These are phyloP conservation scores for Achlya hypogyna DNA, from an alignment of 352 stramenopile species.

Conservation along the genomic window DNA sequence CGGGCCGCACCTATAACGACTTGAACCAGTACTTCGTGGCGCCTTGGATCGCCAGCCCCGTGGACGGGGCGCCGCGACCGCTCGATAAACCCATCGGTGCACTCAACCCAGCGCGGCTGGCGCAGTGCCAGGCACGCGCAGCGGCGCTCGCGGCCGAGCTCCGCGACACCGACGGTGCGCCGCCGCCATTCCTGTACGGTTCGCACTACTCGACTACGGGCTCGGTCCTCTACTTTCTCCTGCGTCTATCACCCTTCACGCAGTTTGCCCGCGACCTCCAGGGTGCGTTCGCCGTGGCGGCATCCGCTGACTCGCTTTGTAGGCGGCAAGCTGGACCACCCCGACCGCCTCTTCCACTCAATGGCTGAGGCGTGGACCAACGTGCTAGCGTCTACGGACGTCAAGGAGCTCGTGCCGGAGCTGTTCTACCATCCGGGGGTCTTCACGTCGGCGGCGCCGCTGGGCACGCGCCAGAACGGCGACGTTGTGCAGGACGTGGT, in stretches of 20 bases:
- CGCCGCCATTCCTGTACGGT: constrained; percentile 79
- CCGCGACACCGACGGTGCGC: neutral
- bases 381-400: constrained; percentile 95
- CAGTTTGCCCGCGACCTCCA: constrained; percentile 94
- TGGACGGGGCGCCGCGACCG: constrained; percentile 81
- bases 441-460: constrained; percentile 84
- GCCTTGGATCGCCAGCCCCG: constrained; percentile 85
- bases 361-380: constrained; percentile 95
- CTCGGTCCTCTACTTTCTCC: constrained; percentile 97
- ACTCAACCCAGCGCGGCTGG: constrained; percentile 88
- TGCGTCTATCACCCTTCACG: constrained; percentile 97
- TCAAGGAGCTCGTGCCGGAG: constrained; percentile 99
- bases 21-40: constrained; percentile 96
- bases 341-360: constrained; percentile 96
- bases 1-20: constrained; percentile 86
- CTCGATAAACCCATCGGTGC: constrained; percentile 97
- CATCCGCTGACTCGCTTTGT: neutral
- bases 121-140: constrained; percentile 63
- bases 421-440: constrained; percentile 66
- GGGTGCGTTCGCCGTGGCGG: constrained; percentile 24
- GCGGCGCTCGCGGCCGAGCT: constrained; percentile 31
- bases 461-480: constrained; percentile 80
- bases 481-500: constrained; percentile 90
- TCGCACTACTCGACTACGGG: constrained; percentile 97
- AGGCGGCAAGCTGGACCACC: constrained; percentile 92